Evolutionary conservation across 768 basidiomycete genomes (phyloP).

Genomic region (Leucocoprinus sp.): DNA sequence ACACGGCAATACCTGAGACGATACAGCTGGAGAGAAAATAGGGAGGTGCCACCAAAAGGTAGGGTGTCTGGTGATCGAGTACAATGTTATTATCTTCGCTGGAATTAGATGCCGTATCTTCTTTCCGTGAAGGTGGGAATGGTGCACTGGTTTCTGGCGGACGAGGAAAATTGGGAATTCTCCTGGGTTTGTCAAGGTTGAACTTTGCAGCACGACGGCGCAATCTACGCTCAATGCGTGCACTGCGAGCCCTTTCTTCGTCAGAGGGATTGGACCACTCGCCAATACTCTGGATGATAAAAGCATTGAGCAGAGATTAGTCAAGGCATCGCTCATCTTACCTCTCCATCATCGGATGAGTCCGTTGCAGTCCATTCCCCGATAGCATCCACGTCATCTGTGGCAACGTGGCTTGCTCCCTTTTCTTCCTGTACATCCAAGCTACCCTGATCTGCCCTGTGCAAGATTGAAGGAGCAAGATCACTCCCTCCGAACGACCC

Average conservation of each 20-base stretch:
- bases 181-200: conserved; percentile 53
- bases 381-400: conserved; percentile 33
- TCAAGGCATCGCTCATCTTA: conserved; percentile 20
- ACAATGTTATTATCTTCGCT: conserved; percentile 66
- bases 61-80: conserved; percentile 13
- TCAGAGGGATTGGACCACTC: conserved; percentile 91
- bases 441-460: conserved; percentile 1
- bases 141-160: conserved; percentile 52
- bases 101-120: conserved; percentile 80
- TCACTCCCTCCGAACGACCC: conserved; percentile 45
- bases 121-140: conserved; percentile 33
- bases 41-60: conserved; percentile 8
- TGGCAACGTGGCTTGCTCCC: conserved; percentile 18
- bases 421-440: conserved; percentile 20
- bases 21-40: conserved; percentile 10
- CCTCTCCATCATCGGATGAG: conserved; percentile 64
- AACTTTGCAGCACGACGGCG: conserved; percentile 32
- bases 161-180: conserved; percentile 72
- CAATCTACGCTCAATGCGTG: conserved; percentile 54
- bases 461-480: conserved; percentile 10
- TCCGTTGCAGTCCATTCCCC: conserved; percentile 84
- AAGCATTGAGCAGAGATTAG: background rate
- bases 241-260: conserved; percentile 72
- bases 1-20: conserved; percentile 49
- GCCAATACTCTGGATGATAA: conserved; percentile 56